A percentile compares a stretch with the other conserved stretches of the same genome.
phyloP scores from a whole-genome alignment of 192 early-diverging fungal species.

The Backusella morwellensis region DNA sequence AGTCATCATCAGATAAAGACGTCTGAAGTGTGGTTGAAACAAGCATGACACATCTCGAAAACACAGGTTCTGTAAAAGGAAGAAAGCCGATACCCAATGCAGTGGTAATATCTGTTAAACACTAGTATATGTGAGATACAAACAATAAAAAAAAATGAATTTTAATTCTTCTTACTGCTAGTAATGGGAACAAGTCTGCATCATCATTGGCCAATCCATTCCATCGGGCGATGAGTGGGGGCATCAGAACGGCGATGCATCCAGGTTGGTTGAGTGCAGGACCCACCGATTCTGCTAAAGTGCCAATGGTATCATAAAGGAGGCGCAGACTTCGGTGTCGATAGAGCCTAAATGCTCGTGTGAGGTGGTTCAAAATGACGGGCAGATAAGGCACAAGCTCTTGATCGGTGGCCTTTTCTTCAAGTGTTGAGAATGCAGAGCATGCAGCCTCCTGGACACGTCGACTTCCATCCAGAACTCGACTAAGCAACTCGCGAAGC shows the following conservation, averaged over 20 bases:
- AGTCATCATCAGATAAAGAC: constrained; percentile 43
- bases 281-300: constrained; percentile 90
- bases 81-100: constrained; percentile 85
- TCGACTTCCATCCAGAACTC: constrained; percentile 92
- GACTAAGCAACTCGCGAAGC: constrained; percentile 68
- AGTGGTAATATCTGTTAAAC: constrained; percentile 53
- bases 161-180: constrained; percentile 56
- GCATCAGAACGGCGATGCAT: constrained; percentile 85
- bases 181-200: constrained; percentile 89
- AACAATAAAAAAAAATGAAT: neutral
- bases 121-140: constrained; percentile 14
- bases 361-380: constrained; percentile 78
- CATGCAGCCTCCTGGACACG: constrained; percentile 97
- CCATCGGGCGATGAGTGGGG: constrained; percentile 86
- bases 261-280: constrained; percentile 73
- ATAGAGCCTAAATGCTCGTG: constrained; percentile 82
- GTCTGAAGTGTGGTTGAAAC: constrained; percentile 73
- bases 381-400: constrained; percentile 85
- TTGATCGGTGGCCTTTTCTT: constrained; percentile 81
- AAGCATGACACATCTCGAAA: constrained; percentile 85
- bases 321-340: constrained; percentile 92
- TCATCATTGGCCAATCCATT: constrained; percentile 75
- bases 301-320: constrained; percentile 95
- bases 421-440: constrained; percentile 92
- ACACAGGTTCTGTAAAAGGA: constrained; percentile 84